phyloP scores from a whole-genome alignment of 2,329 filamentous ascomycete genomes.

The Hypocreales sp. region DNA sequence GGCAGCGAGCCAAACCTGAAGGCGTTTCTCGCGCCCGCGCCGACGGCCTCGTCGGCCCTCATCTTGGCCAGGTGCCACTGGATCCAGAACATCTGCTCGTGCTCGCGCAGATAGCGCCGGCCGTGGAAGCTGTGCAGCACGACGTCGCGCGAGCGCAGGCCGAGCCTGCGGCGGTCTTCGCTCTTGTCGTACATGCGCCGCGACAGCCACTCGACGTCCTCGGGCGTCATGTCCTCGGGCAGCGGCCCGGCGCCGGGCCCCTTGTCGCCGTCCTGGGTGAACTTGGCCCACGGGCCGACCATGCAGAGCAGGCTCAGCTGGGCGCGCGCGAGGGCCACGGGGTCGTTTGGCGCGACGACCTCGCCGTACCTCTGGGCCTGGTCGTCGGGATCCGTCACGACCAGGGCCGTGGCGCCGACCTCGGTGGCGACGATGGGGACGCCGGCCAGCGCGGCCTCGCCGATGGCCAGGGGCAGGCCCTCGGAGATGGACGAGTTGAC shows the following conservation, averaged over 20 bases:
- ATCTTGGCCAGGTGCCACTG: constrained; percentile 18
- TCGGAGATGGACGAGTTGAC: constrained; percentile 42
- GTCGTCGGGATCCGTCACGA: constrained; percentile 35
- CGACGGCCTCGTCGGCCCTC: constrained; percentile 6
- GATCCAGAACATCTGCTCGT: constrained; percentile 45
- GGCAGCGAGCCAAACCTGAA: constrained; percentile 8
- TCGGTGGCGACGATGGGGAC: constrained; percentile 41
- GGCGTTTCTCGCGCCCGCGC: constrained; percentile 3
- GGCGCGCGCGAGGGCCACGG: constrained; percentile 40
- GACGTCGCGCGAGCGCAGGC: constrained; percentile 41
- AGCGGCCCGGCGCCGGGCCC: constrained; percentile 5
- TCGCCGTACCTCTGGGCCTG: constrained; percentile 37
- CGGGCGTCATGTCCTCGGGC: constrained; percentile 24
- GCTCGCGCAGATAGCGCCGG: constrained; percentile 43
- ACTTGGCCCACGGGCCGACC: constrained; percentile 44
- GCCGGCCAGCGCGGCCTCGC: constrained; percentile 40
- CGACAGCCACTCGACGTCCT: constrained; percentile 37
- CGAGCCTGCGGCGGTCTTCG: constrained; percentile 36
- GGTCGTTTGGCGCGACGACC: constrained; percentile 49
- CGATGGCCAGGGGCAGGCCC: constrained; percentile 38
- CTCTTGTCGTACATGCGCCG: constrained; percentile 45
- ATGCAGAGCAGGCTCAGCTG: constrained; percentile 47
- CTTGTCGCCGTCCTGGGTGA: constrained; percentile 34
- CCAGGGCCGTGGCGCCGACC: constrained; percentile 37
- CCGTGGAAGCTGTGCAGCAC: constrained; percentile 44